Conservation (phyloP, 257 asterid species). For the Nicotiana attenuata region DNA sequence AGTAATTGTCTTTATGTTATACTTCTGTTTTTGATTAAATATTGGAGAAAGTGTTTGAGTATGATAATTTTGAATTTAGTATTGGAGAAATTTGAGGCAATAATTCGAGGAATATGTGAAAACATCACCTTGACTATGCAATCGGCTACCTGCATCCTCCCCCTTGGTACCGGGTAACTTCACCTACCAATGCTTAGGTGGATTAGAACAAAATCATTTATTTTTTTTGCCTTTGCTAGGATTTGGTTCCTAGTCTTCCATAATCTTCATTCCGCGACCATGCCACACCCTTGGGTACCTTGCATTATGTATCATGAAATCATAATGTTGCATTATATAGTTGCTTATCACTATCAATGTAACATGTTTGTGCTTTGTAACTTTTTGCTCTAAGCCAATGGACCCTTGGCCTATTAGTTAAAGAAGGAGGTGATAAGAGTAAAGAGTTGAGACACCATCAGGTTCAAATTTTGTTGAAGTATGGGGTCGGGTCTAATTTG, state of each 20-base stretch:
- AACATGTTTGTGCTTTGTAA: not conserved
- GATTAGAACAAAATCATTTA: not conserved
- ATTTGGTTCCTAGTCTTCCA: not conserved
- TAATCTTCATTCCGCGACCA: not conserved
- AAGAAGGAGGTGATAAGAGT: not conserved
- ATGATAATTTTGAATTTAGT: not conserved
- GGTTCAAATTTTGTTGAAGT: not conserved
- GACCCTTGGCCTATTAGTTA: not conserved
- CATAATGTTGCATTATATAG: not conserved
- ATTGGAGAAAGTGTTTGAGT: not conserved
- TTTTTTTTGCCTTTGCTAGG: not conserved
- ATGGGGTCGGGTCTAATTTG: not conserved
- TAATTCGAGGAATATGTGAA: not conserved
- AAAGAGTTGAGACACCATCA: not conserved
- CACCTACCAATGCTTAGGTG: too few relatives aligned
- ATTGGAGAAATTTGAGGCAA: not conserved
- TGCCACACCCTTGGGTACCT: not conserved
- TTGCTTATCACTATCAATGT: not conserved
- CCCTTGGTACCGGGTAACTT: not conserved
- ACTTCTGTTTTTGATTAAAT: not conserved
- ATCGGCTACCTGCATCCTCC: not conserved
- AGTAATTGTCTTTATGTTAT: not conserved
- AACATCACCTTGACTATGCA: not conserved
- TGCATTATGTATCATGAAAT: not conserved
- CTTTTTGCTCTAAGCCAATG: not conserved